phyloP scores from a whole-genome alignment of 2,329 filamentous ascomycete genomes.

The Clonostachys rhizophaga region DNA sequence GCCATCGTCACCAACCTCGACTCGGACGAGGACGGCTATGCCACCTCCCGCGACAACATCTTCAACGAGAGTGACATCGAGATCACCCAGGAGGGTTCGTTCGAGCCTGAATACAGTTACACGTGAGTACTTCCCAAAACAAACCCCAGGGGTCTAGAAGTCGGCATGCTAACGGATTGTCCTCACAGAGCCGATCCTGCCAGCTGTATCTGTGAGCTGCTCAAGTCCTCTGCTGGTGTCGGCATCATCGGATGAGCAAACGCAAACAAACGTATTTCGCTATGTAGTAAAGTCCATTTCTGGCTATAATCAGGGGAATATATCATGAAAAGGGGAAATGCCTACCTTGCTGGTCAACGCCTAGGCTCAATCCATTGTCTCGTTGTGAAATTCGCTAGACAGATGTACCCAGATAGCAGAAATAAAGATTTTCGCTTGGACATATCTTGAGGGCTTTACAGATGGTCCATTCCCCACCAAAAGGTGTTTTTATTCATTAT shows the following conservation, averaged over 20 bases:
- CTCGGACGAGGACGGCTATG: slow-evolving; percentile 35
- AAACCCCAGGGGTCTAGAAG: background rate
- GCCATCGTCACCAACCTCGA: slow-evolving; percentile 33
- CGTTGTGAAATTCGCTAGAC: too few species aligned
- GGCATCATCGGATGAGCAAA: slow-evolving; percentile 1
- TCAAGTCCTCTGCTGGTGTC: slow-evolving; percentile 10
- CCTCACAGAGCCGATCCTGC: slow-evolving; percentile 12
- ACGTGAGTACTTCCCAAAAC: slow-evolving; percentile 9
- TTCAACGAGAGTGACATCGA: slow-evolving; percentile 27
- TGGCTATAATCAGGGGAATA: too few species aligned
- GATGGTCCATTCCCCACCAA: too few species aligned
- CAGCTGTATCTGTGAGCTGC: slow-evolving; percentile 8
- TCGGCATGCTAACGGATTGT: slow-evolving; percentile 8
- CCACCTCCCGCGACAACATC: slow-evolving; percentile 35
- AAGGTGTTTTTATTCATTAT: too few species aligned
- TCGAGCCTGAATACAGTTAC: slow-evolving; percentile 25
- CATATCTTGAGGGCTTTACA: too few species aligned
- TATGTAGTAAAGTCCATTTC: too few species aligned
- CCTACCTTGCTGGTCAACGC: too few species aligned
- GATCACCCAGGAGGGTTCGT: slow-evolving; percentile 22
- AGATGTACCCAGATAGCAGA: too few species aligned
- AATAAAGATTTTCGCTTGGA: too few species aligned
- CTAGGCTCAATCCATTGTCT: too few species aligned
- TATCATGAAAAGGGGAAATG: too few species aligned
- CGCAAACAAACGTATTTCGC: too few species aligned